Conservation (phyloP, 2,329 filamentous ascomycete species). For the Didymella pomorum region DNA sequence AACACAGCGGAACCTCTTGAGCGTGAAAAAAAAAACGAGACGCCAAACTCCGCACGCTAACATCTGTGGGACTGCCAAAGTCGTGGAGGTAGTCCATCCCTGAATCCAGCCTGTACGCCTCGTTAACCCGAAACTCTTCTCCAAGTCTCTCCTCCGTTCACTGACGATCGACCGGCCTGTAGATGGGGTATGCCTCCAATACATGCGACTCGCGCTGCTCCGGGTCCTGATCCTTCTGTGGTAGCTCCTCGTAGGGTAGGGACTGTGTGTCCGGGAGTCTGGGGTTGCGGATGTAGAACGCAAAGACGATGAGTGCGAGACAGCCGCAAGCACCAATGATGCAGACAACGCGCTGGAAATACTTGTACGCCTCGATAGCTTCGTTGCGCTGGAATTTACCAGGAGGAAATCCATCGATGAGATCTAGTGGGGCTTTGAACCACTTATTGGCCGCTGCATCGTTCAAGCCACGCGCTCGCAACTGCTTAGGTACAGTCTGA, state of each 20-base stretch:
- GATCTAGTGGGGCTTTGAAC: slow-evolving; percentile 50
- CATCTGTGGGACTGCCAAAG: background rate
- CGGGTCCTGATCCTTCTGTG: background rate
- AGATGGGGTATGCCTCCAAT: background rate
- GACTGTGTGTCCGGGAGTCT: slow-evolving; percentile 57
- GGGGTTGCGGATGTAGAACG: slow-evolving; percentile 57
- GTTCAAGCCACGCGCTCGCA: slow-evolving; percentile 46
- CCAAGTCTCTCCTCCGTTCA: background rate
- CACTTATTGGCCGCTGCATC: slow-evolving; percentile 43
- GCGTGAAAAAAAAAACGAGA: background rate
- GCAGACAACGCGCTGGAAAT: slow-evolving; percentile 58
- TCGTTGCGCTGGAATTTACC: slow-evolving; percentile 56
- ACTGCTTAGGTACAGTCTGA: slow-evolving; percentile 57
- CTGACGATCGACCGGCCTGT: background rate
- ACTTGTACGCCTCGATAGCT: slow-evolving; percentile 56
- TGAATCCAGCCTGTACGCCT: background rate
- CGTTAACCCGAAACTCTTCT: background rate
- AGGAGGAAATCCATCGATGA: slow-evolving; percentile 51
- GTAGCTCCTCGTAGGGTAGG: slow-evolving; percentile 37
- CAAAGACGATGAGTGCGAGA: slow-evolving; percentile 57
- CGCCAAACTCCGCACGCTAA: background rate
- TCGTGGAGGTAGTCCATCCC: background rate
- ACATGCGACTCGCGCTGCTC: background rate
- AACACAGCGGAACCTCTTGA: no score
- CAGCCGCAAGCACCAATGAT: slow-evolving; percentile 46